phyloP scores from a whole-genome alignment of 2,329 filamentous ascomycete genomes.

The Cladosporium colombiae region DNA sequence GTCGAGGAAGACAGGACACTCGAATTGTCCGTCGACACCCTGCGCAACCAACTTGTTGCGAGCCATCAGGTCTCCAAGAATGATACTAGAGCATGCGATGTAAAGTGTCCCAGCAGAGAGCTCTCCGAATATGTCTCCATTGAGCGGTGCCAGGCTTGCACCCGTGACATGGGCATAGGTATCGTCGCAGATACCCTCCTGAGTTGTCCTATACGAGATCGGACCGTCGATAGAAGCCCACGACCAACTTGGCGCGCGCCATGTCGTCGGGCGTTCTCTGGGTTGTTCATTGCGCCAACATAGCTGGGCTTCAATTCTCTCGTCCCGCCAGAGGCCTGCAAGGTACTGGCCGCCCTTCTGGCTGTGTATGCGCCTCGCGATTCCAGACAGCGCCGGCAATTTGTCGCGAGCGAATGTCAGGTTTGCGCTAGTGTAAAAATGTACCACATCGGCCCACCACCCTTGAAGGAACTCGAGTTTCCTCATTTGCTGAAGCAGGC shows the following conservation, averaged over 20 bases:
- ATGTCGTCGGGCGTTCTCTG: not conserved
- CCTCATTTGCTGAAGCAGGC: not conserved
- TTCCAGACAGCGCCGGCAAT: not conserved
- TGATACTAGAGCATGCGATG: not conserved
- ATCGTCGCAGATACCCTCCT: not conserved
- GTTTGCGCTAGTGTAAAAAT: not conserved
- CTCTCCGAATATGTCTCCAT: not conserved
- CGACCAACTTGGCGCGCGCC: not conserved
- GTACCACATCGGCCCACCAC: not conserved
- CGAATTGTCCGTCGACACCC: not conserved
- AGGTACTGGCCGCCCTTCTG: not conserved
- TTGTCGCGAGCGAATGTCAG: conserved; percentile 2
- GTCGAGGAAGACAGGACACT: not conserved
- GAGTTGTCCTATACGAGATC: not conserved
- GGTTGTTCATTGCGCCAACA: not conserved
- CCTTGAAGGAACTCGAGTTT: not conserved
- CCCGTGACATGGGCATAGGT: not conserved
- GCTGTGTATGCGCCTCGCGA: not conserved
- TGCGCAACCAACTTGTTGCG: not conserved
- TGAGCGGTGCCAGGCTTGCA: not conserved
- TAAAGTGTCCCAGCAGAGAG: not conserved
- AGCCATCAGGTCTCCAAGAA: not conserved
- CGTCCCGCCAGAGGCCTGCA: conserved; percentile 1
- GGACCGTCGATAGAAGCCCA: not conserved
- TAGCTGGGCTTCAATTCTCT: not conserved